Conservation (phyloP, 352 stramenopile species). For the Phytophthora multivora region DNA sequence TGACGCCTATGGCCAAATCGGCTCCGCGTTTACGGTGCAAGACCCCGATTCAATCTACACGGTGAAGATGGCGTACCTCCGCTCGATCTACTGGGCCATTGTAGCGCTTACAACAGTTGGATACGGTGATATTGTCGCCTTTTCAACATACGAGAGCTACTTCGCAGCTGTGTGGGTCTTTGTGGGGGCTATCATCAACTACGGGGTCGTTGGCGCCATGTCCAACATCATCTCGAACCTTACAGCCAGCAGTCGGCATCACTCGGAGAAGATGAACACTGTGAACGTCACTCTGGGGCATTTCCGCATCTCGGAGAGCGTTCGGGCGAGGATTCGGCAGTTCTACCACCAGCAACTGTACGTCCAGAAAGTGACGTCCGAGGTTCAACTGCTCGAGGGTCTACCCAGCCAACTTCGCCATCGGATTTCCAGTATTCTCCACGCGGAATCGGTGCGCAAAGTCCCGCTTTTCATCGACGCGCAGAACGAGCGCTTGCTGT, state of each 20-base stretch:
- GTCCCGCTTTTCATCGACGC: slow-evolving; percentile 65
- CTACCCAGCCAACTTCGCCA: slow-evolving; percentile 65
- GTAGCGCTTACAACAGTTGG: slow-evolving; percentile 78
- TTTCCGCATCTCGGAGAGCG: slow-evolving; percentile 59
- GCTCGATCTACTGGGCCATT: slow-evolving; percentile 79
- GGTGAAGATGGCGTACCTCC: slow-evolving; percentile 64
- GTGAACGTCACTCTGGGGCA: slow-evolving; percentile 71
- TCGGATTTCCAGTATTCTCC: slow-evolving; percentile 72
- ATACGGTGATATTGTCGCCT: slow-evolving; percentile 79
- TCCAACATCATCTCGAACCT: slow-evolving; percentile 81
- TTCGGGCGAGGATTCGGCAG: slow-evolving; percentile 64
- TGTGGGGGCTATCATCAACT: slow-evolving; percentile 76
- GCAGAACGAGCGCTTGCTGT: slow-evolving; percentile 56
- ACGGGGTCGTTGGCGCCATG: slow-evolving; percentile 76
- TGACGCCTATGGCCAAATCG: slow-evolving; percentile 70
- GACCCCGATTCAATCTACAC: slow-evolving; percentile 48
- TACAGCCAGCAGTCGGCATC: slow-evolving; percentile 56
- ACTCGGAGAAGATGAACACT: slow-evolving; percentile 72
- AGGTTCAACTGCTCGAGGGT: slow-evolving; percentile 58
- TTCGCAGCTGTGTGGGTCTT: slow-evolving; percentile 76
- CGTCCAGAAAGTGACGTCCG: slow-evolving; percentile 72
- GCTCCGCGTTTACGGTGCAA: slow-evolving; percentile 43
- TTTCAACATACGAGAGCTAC: slow-evolving; percentile 69
- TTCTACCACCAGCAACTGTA: slow-evolving; percentile 85
- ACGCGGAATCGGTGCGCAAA: slow-evolving; percentile 67